Conservation (phyloP, 257 asterid genomes). For the Salvia splendens region DNA sequence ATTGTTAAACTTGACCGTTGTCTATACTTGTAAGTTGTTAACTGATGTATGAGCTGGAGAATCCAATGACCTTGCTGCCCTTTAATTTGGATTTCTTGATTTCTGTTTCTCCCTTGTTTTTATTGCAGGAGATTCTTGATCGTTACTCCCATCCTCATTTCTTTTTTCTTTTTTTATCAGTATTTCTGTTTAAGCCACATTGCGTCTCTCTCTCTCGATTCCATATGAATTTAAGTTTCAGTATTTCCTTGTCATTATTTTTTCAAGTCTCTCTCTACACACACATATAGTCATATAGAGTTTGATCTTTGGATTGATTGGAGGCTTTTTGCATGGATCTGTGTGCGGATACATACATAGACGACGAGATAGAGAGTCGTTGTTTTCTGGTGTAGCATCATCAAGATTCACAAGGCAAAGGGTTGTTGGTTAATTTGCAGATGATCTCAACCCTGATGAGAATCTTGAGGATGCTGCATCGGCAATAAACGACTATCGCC, state of each 20-base stretch:
- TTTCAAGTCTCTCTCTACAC: neutral
- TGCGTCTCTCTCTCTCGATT: neutral
- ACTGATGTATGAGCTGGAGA: constrained; percentile 11
- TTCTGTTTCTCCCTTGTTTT: neutral
- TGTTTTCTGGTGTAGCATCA: constrained; percentile 57
- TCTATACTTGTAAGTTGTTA: neutral
- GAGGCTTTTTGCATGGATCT: constrained; percentile 39
- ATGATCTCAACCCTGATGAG: constrained; percentile 32
- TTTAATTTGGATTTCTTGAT: constrained; percentile 7
- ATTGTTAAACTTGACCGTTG: constrained; percentile 11
- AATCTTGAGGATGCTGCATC: constrained; percentile 72
- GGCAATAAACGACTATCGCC: constrained; percentile 49
- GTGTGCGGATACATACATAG: neutral
- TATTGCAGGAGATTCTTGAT: constrained; percentile 29
- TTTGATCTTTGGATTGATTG: too few relatives aligned
- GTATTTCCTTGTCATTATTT: too few relatives aligned
- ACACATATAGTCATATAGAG: neutral
- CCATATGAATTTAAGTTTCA: neutral
- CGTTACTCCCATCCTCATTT: constrained; percentile 8
- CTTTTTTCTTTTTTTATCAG: neutral
- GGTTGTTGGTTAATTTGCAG: constrained; percentile 3
- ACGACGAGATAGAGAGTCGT: constrained; percentile 36
- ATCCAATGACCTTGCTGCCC: constrained; percentile 1
- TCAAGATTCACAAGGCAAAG: constrained; percentile 55
- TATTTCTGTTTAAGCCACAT: too few relatives aligned